These are phyloP conservation scores for Lasiosphaeria miniovina DNA, from an alignment of 495 filamentous ascomycete species.

Conservation along the genomic window DNA sequence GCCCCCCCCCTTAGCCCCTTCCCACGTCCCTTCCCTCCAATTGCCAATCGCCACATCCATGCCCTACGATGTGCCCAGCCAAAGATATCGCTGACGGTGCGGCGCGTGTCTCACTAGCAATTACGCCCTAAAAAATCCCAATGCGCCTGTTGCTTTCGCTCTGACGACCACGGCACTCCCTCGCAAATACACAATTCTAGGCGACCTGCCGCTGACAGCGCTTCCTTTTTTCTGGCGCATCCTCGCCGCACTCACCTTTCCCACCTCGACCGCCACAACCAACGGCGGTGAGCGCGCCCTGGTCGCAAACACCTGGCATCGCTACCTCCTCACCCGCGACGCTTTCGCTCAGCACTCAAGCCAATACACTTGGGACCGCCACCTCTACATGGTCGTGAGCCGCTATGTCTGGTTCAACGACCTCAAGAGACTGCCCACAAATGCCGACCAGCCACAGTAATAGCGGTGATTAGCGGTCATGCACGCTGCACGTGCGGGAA, in stretches of 20 bases:
- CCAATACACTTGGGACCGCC: constrained; percentile 44
- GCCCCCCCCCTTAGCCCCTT: too few relatives aligned
- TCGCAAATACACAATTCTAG: constrained; percentile 41
- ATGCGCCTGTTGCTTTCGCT: constrained; percentile 34
- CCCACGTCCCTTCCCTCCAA: neutral
- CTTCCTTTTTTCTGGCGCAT: constrained; percentile 39
- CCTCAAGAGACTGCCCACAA: constrained; percentile 27
- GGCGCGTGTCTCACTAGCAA: constrained; percentile 15
- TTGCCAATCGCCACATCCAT: neutral
- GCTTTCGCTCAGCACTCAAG: constrained; percentile 37
- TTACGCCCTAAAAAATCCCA: constrained; percentile 28
- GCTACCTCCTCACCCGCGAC: constrained; percentile 33
- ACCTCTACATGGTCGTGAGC: constrained; percentile 41
- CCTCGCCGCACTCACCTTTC: constrained; percentile 31
- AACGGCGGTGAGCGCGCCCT: constrained; percentile 28
- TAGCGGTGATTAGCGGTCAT: neutral
- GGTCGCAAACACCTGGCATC: constrained; percentile 34
- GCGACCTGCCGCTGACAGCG: constrained; percentile 38
- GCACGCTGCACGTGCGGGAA: neutral
- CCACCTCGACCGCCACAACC: constrained; percentile 21
- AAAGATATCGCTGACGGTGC: constrained; percentile 7
- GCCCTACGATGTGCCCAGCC: too few relatives aligned
- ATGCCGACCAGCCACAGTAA: neutral
- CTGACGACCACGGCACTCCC: constrained; percentile 35
- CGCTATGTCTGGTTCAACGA: constrained; percentile 47